These are phyloP conservation scores for Parathielavia appendiculata DNA, from an alignment of 495 filamentous ascomycete genomes.

Conservation along the genomic window DNA sequence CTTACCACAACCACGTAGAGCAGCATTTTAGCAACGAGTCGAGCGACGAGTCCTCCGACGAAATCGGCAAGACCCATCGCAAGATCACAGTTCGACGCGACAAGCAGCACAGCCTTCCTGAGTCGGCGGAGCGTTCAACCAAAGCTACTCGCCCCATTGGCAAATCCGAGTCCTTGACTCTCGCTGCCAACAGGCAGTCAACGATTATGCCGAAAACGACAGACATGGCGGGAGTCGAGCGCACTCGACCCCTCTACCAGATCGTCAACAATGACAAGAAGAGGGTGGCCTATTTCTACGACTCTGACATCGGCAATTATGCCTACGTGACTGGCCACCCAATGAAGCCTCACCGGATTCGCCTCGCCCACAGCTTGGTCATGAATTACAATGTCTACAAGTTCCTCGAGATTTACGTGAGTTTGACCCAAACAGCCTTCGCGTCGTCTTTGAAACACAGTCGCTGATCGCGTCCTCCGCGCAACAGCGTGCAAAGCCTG, in stretches of 20 bases:
- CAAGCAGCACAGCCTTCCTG: not conserved
- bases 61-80: not conserved
- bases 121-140: not conserved
- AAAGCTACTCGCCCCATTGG: not conserved
- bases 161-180: not conserved
- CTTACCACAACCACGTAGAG: not conserved
- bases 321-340: constrained; percentile 97
- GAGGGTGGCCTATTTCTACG: constrained; percentile 94
- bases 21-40: not conserved
- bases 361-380: constrained; percentile 91
- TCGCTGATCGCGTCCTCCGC: constrained; percentile 1
- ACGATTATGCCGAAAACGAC: constrained; percentile 23
- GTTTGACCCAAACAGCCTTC: constrained; percentile 29
- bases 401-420: constrained; percentile 97
- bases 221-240: constrained; percentile 33
- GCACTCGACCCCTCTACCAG: constrained; percentile 31
- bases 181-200: not conserved
- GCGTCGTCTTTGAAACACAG: not conserved
- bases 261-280: constrained; percentile 44
- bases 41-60: not conserved
- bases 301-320: constrained; percentile 93
- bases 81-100: not conserved
- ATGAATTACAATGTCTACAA: constrained; percentile 99
- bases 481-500: constrained; percentile 85
- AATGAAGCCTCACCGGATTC: constrained; percentile 98